These are phyloP conservation scores for Avena insularis DNA, from an alignment of 176 grass and related monocot genomes.

Conservation along the genomic window DNA sequence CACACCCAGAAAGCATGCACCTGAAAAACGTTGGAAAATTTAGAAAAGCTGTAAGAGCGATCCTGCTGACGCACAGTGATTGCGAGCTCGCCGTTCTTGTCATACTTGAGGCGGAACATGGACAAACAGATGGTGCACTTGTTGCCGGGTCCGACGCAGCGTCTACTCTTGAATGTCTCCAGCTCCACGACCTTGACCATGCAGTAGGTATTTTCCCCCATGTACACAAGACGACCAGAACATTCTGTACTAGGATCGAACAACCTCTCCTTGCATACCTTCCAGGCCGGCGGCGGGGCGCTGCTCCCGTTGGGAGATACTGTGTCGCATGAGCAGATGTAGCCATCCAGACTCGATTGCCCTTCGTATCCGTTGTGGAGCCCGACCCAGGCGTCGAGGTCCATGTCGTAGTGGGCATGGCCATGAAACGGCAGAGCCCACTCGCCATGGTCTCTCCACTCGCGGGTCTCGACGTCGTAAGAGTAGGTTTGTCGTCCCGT, in stretches of 20 bases:
- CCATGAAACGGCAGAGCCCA: neutral
- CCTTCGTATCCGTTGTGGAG: neutral
- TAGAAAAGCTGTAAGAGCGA: neutral
- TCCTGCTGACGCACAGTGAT: neutral
- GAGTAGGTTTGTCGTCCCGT: neutral
- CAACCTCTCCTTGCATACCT: neutral
- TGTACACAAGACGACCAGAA: neutral
- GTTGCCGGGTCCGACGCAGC: neutral
- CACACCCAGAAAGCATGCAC: neutral
- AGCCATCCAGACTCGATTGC: neutral
- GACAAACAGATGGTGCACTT: neutral
- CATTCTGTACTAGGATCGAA: neutral
- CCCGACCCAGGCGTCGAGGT: conserved; percentile 6
- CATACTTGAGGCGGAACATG: neutral
- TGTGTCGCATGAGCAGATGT: neutral
- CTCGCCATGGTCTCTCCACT: neutral
- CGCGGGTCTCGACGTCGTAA: neutral
- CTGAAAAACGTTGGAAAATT: neutral
- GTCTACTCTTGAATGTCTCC: neutral
- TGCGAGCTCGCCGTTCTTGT: neutral
- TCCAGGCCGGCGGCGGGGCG: neutral
- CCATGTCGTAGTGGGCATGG: neutral
- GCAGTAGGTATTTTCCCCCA: neutral
- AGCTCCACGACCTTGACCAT: neutral
- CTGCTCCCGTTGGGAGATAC: neutral